Evolutionary conservation across 108 stramenopile species (phyloP), one percentile per base, ranked within the genome.

Genomic region (Seminavis robusta): DNA sequence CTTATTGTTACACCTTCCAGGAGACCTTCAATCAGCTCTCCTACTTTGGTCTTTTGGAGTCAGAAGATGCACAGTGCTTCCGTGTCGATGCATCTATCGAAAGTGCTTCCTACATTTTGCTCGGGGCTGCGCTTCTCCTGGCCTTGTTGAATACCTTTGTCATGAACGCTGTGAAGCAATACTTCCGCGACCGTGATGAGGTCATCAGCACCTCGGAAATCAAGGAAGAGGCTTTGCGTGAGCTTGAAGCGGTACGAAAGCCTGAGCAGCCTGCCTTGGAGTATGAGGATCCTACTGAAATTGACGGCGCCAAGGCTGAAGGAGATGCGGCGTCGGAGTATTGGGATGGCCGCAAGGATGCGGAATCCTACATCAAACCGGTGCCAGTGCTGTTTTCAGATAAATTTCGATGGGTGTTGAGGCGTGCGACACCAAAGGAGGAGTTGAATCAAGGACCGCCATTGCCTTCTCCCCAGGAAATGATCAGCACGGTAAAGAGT

Each of bases 11-110:
- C 20, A 52, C 68, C 1, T 53, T 92, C 29, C 32, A 74, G 17
- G 67, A 58, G 23, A 69, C 69, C 29, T 85, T 92, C 33, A 53
- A 62, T 4, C 53, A 76, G 8, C 52, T 85, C 30, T 70, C 76
- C 0, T 88, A 67, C 57, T 76, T 64, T 56, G 86, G 84, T 4
- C 64, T 88, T 24, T 31, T 92, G 29, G 62, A 74, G 23, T 57
- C 52, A 30, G 64, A 70, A 30, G 81, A 92, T 69, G 90, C 86
- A 15, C 86, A 88, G 45, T 88, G 86, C 47, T 92, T 88, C 52
- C 64, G 78, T 30, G 69, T 87, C 11, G 34, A 84, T 40, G 79
- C 86, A 0, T 49, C 53, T 26, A 78, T 88, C 19, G 73, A 83
- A 47, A 53, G 16, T 31, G 90, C 79, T 24, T 71, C 77, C 0